Base-by-base conservation (phyloP, 1,284 basidiomycete genomes). In the Prillingera fragicola region DNA sequence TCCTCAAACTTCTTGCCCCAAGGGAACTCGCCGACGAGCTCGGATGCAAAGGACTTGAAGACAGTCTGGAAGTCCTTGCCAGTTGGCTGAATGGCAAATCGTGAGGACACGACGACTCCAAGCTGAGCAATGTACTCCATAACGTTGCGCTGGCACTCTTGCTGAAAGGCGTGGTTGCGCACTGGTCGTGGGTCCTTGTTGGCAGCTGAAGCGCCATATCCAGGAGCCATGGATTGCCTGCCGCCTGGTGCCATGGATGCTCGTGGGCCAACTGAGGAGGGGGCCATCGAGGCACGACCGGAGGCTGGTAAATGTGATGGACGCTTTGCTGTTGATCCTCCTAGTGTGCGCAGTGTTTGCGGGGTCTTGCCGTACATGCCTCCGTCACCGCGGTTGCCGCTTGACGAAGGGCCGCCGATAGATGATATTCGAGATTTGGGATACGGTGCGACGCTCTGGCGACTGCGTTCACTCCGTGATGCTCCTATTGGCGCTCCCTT, bases 41-140 rank as follows among this genome's bases (percentile, higher is more conserved):
- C 70, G 13, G 49, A 50, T n/a, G 87, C 74, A 12, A 94, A 75
- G 55, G 81, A 82, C 38, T 84, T 79, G 60, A 91, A 87, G 28
- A 92, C 84, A 0, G 76, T 73, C 34, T 86, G 81, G 59, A 86
- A 91, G 50, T 89, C 85, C 56, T 87, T 85, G 7, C 79, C 81
- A 4, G 84, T 85, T 34, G 89, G 85, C 33, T 81, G 84, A 33
- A 75, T 73, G 5, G 90, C 73, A 3, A 79, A 80, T 43, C 80
- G 76, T 61, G 79, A 75, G 0, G 78, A 75, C 26, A 87, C 78
- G 8, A 57, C 63, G 44, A 78, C 82, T 3, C 79, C 80, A 13
- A 75, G 75, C 17, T 70, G 67, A 44, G 79, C 75, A 8, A 91
- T 76, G 73, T 82, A 90, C 12, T 73, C 73, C 31, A 77, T 71